Evolutionary conservation across 2,329 filamentous ascomycete species (phyloP).

Genomic region (Verticillium albo-atrum): DNA sequence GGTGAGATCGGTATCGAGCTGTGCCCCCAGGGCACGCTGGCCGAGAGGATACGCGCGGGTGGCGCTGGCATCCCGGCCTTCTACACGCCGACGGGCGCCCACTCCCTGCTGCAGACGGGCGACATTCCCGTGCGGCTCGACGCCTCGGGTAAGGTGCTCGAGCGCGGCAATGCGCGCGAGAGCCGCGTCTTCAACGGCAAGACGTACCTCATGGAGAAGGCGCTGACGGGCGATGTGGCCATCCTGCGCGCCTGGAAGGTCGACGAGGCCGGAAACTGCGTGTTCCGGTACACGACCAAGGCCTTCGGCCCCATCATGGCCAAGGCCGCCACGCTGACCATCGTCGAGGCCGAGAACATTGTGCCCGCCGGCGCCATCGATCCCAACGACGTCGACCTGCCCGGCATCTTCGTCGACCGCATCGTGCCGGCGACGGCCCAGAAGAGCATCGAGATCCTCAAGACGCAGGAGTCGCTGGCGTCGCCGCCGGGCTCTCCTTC

Average conservation of each 20-base stretch:
- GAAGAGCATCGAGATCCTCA: conserved; percentile 70
- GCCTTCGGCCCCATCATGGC: conserved; percentile 74
- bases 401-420: conserved; percentile 78
- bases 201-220: conserved; percentile 72
- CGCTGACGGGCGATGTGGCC: conserved; percentile 70
- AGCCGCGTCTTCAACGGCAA: conserved; percentile 69
- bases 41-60: conserved; percentile 66
- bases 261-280: conserved; percentile 72
- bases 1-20: conserved; percentile 73
- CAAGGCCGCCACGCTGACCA: conserved; percentile 72
- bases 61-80: conserved; percentile 78
- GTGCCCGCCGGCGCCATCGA: conserved; percentile 70
- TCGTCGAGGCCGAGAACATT: conserved; percentile 83
- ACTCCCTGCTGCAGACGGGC: conserved; percentile 63
- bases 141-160: conserved; percentile 53
- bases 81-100: conserved; percentile 70
- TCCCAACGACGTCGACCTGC: conserved; percentile 71
- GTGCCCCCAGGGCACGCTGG: conserved; percentile 71
- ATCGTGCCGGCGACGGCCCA: conserved; percentile 69
- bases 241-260: conserved; percentile 74
- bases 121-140: conserved; percentile 63
- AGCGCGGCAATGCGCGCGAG: conserved; percentile 63
- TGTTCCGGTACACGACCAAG: conserved; percentile 75
- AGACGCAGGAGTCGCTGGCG: conserved; percentile 37
- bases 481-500: neutral